Base-by-base conservation (phyloP, 176 grass and related monocot species). In the Oryza punctata region DNA sequence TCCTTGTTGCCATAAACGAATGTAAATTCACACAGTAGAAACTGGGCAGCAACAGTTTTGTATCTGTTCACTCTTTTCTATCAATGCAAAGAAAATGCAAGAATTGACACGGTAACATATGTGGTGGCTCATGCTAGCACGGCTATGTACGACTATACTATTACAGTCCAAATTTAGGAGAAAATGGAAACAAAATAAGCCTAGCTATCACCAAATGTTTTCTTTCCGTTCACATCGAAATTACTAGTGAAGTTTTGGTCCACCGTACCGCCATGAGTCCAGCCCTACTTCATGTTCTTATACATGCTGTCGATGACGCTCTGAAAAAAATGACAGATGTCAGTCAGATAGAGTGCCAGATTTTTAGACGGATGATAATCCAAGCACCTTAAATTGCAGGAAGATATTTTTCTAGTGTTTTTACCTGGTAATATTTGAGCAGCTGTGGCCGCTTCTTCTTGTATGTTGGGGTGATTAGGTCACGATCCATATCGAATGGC, bases 371-470 rank as follows among this genome's bases (percentile, higher is more conserved):
- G 28, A 21, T 33, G 32, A 64, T 33, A 43, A 64, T 45, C n/a
- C 71, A 70, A 32, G 65, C 37, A 37, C 32, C 65, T 72, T 80
- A 44, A 72, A 76, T 21, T 32, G 12, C 24, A 41, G 9, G 40
- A 41, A 32, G 12, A 47, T 12, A 47, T 47, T 13, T 5, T 67
- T 67, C 28, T 64, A 67, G 18, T 28, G 18, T 25, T 16, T 10
- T 1, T 88, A 95, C 95, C 95, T 98, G 88, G 28, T 98, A 98
- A 83, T 93, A 77, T 86, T 98, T 98, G 8, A 93, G 82, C 75
- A 95, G 72, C 78, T 98, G 95, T 12, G 91, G 92, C 47, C 95
- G 84, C 71, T 98, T 98, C 91, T 98, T 98, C 85, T 98, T 98
- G 88, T 93, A 98, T 12, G 95, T 98, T 5, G 95, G 95, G 63